Percentiles rank a stretch among this genome's conserved stretches.
phyloP scores from a whole-genome alignment of 306 rosid genomes.

The Sicyos edulis region DNA sequence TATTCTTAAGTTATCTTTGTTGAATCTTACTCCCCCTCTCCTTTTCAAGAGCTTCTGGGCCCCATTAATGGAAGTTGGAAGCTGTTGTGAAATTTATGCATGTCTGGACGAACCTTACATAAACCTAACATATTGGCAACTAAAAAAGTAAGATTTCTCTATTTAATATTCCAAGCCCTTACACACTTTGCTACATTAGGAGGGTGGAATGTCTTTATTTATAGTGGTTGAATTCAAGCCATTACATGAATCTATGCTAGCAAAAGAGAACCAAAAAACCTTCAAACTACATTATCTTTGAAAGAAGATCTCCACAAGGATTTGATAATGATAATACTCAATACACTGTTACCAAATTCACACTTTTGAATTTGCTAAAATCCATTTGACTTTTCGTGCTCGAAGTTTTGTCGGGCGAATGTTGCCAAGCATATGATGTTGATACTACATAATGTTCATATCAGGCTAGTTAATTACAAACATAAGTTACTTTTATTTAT shows the following conservation, averaged over 20 bases:
- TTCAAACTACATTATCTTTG: constrained; percentile 16
- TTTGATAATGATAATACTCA: constrained; percentile 11
- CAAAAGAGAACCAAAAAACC: neutral
- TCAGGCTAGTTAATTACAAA: neutral
- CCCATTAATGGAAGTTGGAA: constrained; percentile 13
- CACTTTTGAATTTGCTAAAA: constrained; percentile 5
- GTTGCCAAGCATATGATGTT: neutral
- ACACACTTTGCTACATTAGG: neutral
- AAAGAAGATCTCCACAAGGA: neutral
- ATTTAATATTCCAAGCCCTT: neutral
- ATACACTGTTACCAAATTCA: neutral
- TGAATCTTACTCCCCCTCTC: constrained; percentile 8
- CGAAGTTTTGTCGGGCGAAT: too few species aligned
- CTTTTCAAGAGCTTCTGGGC: neutral
- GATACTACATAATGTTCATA: neutral
- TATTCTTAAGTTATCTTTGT: neutral
- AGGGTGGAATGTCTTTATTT: constrained; percentile 17
- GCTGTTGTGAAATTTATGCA: neutral
- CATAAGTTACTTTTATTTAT: neutral
- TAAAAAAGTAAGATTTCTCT: neutral
- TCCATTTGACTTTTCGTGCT: neutral
- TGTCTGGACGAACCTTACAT: neutral
- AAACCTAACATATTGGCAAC: neutral
- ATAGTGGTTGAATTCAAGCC: constrained; percentile 13
- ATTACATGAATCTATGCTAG: neutral